Conservation (phyloP, 1,139 yeast species). For the Geotrichum cucujoidarum region DNA sequence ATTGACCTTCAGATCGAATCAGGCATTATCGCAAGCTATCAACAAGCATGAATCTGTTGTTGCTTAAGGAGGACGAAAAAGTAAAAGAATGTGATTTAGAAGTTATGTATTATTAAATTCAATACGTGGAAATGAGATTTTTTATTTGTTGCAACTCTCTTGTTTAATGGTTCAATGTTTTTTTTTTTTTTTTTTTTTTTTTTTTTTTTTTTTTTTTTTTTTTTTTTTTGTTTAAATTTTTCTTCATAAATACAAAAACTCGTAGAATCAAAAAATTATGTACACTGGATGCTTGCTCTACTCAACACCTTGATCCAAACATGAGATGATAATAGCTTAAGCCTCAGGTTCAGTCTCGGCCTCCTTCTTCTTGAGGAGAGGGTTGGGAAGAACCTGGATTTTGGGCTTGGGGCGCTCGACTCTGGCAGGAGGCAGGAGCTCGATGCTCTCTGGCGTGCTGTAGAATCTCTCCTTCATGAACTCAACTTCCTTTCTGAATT, state of each 20-base stretch:
- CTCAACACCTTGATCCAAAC: not conserved
- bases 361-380: too few species aligned
- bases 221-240: too few species aligned
- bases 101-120: not conserved
- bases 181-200: too few species aligned
- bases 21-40: constrained; percentile 41
- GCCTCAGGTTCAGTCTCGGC: constrained; percentile 2
- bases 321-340: not conserved
- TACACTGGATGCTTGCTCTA: constrained; percentile 7
- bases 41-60: constrained; percentile 26
- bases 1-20: constrained; percentile 52
- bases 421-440: constrained; percentile 19
- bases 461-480: constrained; percentile 58
- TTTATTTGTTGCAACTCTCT: too few species aligned
- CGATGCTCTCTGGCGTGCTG: constrained; percentile 25
- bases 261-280: constrained; percentile 6
- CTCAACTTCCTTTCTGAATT: constrained; percentile 60
- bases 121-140: not conserved
- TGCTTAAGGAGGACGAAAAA: constrained; percentile 13
- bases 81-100: not conserved
- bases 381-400: constrained; percentile 14
- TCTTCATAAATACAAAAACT: not conserved
- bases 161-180: too few species aligned
- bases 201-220: too few species aligned
- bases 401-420: constrained; percentile 14